Evolutionary conservation across 2,329 filamentous ascomycete genomes (phyloP).

Genomic region (Beauveria sp.): DNA sequence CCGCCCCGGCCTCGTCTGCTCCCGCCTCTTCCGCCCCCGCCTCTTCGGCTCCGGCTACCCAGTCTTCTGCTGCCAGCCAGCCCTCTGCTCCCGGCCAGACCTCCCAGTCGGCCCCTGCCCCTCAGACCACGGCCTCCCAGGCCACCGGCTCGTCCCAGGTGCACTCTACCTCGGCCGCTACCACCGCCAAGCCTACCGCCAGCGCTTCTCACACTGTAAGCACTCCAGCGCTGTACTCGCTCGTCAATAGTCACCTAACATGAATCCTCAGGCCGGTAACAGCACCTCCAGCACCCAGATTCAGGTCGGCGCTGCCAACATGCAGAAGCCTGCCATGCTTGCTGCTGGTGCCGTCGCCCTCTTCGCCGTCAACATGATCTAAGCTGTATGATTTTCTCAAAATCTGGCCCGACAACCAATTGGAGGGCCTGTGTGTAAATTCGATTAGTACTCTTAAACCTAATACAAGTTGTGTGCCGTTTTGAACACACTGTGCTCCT

Average conservation of each 20-base stretch:
- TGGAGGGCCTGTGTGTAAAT: background rate
- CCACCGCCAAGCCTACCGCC: background rate
- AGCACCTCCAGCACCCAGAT: slow-evolving; percentile 1
- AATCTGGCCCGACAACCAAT: background rate
- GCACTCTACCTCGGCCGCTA: slow-evolving; percentile 9
- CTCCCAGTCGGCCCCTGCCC: background rate
- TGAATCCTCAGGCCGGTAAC: background rate
- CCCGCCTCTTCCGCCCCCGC: background rate
- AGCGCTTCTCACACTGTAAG: slow-evolving; percentile 4
- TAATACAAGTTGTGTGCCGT: slow-evolving; percentile 2
- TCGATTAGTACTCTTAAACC: slow-evolving; percentile 8
- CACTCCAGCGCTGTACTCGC: background rate
- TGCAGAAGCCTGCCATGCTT: slow-evolving; percentile 4
- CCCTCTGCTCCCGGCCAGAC: background rate
- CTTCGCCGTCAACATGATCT: slow-evolving; percentile 14
- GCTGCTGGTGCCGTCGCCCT: slow-evolving; percentile 7
- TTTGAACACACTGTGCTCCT: background rate
- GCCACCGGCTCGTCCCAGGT: background rate
- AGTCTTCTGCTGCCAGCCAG: background rate
- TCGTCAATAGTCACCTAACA: background rate
- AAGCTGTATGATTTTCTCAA: slow-evolving; percentile 4
- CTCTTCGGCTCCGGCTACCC: background rate
- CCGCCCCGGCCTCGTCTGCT: slow-evolving; percentile 12
- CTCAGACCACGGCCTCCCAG: background rate
- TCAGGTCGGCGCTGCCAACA: slow-evolving; percentile 7